Base-by-base conservation (phyloP, 176 grass and related monocot species). In the Pontederia crassipes region DNA sequence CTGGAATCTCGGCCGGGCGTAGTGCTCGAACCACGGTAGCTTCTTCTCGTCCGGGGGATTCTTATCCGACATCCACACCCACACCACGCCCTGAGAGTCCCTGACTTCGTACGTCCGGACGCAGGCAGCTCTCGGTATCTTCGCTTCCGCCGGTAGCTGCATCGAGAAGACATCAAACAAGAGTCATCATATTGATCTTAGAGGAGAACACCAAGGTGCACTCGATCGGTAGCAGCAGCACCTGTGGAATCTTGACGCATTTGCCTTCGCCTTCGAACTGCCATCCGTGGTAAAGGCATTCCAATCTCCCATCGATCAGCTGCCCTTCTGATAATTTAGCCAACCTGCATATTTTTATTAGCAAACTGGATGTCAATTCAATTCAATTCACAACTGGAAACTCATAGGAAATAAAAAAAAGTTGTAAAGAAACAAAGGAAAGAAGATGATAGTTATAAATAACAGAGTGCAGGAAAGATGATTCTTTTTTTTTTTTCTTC, bases 231-330 rank as follows among this genome's bases (percentile, higher is more conserved):
- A 40, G 32, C 32, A 40, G 32, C 32, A 40, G 32, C 32, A 91
- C 85, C 89, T 86, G 86, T 2, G 91, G 87, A 52, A 97, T 91
- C 28, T 88, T 86, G 52, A 91, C 73, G 67, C 92, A 97, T 67
- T 90, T 88, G 64, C 92, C 92, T 40, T 88, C n/a, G 12, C 92
- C 92, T 52, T 85, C 79, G 80, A 97, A 97, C 48, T 97, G 87
- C 93, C 87, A 97, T 2, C 93, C 93, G 24, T 97, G 93, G 73
- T 97, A 91, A 1, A 97, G 87, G 79, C 93, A 91, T 73, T 97
- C 93, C 50, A 97, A 59, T 52, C 71, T 88, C 49, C 93, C 87
- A 50, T 97, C 79, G 0, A 97, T 84, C 50, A 97, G 62, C 64
- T 91, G 93, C 1, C 93, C 93, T 67, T 97, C 93, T 0, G 87